Conservation (phyloP, 495 filamentous ascomycete genomes). For the Margaritispora aquatica region DNA sequence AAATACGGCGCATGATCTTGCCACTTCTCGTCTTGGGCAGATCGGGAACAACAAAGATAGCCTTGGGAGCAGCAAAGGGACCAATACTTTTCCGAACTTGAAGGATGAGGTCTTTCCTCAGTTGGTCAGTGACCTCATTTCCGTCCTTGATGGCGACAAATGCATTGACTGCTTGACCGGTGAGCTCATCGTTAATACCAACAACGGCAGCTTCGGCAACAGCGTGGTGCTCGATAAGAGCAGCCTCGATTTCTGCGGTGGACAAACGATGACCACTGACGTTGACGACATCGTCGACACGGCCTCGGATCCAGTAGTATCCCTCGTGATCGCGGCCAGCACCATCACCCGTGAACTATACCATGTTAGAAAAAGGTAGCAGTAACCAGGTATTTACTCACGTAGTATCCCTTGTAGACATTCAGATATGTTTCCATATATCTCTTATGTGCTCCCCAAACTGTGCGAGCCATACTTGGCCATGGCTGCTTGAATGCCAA, state of each 20-base stretch:
- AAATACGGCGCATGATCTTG: constrained; percentile 97
- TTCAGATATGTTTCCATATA: constrained; percentile 99
- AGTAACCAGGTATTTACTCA: constrained; percentile 38
- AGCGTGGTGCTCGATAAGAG: constrained; percentile 81
- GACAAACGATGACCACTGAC: constrained; percentile 94
- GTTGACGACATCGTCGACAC: constrained; percentile 98
- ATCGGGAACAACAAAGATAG: constrained; percentile 81
- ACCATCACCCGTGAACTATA: constrained; percentile 93
- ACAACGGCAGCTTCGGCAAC: constrained; percentile 96
- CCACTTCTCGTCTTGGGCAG: constrained; percentile 94
- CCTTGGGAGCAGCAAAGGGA: constrained; percentile 94
- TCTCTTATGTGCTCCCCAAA: constrained; percentile 96
- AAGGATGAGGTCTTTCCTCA: constrained; percentile 86
- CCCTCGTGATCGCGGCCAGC: constrained; percentile 96
- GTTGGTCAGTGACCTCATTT: constrained; percentile 68
- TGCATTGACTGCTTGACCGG: constrained; percentile 94
- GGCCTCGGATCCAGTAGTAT: constrained; percentile 99
- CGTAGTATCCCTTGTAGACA: constrained; percentile 97
- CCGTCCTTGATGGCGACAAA: constrained; percentile 92
- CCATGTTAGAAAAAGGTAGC: constrained; percentile 5
- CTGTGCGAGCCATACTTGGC: constrained; percentile 98
- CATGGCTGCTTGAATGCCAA: constrained; percentile 97
- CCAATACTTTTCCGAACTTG: constrained; percentile 97
- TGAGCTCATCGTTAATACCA: constrained; percentile 86
- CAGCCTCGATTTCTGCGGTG: constrained; percentile 96